Evolutionary conservation across 495 filamentous ascomycete genomes (phyloP).

Genomic region (Penicillium goetzii): DNA sequence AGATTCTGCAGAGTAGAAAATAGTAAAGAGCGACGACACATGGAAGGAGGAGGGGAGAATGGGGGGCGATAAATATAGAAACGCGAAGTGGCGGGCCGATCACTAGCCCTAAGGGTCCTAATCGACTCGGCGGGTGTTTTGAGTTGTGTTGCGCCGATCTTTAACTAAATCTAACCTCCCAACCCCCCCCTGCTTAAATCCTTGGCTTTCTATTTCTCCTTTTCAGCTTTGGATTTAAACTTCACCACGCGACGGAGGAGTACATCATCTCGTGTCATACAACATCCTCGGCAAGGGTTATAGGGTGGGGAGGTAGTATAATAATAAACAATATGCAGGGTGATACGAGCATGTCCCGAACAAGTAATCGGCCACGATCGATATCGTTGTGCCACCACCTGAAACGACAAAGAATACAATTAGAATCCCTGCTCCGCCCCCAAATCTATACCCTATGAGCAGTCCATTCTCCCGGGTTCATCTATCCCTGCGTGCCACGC

Average conservation of each 20-base stretch:
- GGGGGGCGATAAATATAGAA: constrained; percentile 11
- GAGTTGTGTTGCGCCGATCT: background rate
- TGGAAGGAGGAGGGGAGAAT: background rate
- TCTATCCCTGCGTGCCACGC: constrained; percentile 11
- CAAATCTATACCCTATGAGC: background rate
- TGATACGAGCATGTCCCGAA: constrained; percentile 1
- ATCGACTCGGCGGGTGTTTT: background rate
- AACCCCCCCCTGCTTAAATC: background rate
- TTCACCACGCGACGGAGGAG: background rate
- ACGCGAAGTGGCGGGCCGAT: constrained; percentile 10
- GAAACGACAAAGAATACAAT: background rate
- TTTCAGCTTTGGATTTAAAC: background rate
- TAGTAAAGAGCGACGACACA: background rate
- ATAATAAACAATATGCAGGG: constrained; percentile 3
- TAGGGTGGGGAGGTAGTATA: background rate
- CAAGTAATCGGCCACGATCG: background rate
- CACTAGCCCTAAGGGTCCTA: constrained; percentile 3
- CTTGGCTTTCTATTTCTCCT: background rate
- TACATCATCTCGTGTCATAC: background rate
- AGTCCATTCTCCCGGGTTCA: background rate
- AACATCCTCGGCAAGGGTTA: background rate
- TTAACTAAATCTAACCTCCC: background rate
- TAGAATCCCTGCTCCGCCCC: background rate
- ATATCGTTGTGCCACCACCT: background rate
- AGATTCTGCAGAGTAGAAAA: background rate